Base-by-base conservation (phyloP, 2,329 filamentous ascomycete species). In the Esteya vermicola region DNA sequence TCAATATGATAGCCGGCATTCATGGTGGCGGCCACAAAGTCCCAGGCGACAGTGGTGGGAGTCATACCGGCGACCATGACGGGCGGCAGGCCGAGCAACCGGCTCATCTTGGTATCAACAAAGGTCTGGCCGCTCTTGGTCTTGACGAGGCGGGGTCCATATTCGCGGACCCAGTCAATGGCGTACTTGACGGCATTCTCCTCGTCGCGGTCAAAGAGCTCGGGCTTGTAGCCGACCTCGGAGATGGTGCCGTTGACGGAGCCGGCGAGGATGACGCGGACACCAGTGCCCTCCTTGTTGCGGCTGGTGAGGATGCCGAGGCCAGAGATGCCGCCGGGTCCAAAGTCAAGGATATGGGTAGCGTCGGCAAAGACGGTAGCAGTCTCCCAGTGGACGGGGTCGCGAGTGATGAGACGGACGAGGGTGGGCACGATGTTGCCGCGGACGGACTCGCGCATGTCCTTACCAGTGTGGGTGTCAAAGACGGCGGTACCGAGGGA, bases 221-320 rank as follows among this genome's bases (percentile, higher is more conserved):
- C 91, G 3, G 89, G 82, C 70, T 98, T 98, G 70, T 95, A 98
- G 41, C 91, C 91, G 46, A 98, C 81, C 60, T 96, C 91, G 25
- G 73, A 70, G 44, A 93, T 81, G 18, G 86, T 86, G 38, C 89
- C 89, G 52, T 89, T 84, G 52, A 98, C 81, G n/a, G 85, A 75
- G 47, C 93, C 91, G 33, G 86, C 91, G 43, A 98, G 72, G 49
- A 98, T 94, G 48, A 98, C 88, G 45, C 89, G 85, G 27, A 98
- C 91, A 53, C 91, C 91, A 43, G 86, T 96, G 47, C 91, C 91
- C 59, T 98, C 93, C 68, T 98, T 98, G 72, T 96, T 98, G 52
- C 91, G 85, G 70, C 93, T 96, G 43, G 91, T 98, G 47, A 98
- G 68, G 34, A 93, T 84, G 54, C 91, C 93, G 19, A 98, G 78